These are phyloP conservation scores for Exserohilum turcica DNA, from an alignment of 2,329 filamentous ascomycete genomes.

Conservation along the genomic window DNA sequence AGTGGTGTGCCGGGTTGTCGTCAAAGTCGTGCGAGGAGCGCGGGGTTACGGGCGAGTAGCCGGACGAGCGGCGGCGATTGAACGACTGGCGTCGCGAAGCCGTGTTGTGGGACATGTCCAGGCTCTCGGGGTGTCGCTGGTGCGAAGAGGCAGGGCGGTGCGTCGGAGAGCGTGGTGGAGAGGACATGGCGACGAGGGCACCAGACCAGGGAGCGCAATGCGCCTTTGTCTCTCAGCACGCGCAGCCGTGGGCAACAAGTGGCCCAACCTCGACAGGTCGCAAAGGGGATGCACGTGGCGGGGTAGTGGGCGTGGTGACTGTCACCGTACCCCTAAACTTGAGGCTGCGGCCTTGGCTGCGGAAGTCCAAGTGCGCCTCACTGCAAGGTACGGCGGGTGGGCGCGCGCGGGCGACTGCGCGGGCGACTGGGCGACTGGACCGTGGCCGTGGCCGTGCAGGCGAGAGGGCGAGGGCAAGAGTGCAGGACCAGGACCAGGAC, in stretches of 20 bases:
- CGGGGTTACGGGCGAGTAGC: conserved; percentile 53
- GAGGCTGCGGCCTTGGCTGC: conserved; percentile 28
- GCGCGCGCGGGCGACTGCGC: no score
- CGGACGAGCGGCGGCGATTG: conserved; percentile 51
- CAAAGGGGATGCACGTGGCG: conserved; percentile 9
- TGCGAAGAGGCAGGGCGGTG: conserved; percentile 46
- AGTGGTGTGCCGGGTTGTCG: conserved; percentile 46
- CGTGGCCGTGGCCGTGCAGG: no score
- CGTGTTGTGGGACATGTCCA: conserved; percentile 50
- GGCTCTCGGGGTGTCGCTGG: conserved; percentile 49
- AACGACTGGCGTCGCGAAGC: conserved; percentile 43
- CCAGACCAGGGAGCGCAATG: conserved; percentile 13
- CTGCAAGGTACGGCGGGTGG: conserved; percentile 17
- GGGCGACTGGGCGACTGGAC: no score
- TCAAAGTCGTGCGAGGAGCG: conserved; percentile 50
- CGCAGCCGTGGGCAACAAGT: conserved; percentile 1
- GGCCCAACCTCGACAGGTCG: conserved; percentile 1
- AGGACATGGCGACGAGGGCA: conserved; percentile 41
- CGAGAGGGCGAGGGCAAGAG: no score
- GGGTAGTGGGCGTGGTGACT: conserved; percentile 15
- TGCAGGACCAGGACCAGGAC: no score
- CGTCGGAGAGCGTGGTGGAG: conserved; percentile 50
- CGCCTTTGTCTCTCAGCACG: conserved; percentile 15
- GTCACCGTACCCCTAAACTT: conserved; percentile 15
- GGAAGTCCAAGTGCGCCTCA: conserved; percentile 22